Evolutionary conservation across 768 basidiomycete genomes (phyloP), one percentile per base, ranked within the genome.

Genomic region (Mycena indigotica): DNA sequence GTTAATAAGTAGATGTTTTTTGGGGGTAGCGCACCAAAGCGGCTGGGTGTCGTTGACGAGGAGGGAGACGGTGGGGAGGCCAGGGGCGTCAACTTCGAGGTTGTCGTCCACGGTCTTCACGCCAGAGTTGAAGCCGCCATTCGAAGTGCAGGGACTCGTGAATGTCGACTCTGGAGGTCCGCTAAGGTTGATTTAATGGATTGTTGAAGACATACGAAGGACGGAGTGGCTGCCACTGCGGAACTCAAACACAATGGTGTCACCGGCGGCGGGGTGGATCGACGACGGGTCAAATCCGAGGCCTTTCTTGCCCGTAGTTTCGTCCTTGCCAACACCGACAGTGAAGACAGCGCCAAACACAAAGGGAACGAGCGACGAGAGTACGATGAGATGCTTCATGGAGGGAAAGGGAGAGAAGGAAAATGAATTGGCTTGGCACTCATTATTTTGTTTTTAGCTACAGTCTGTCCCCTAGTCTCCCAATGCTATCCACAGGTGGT

Each of bases 401-500:
- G 17, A 35, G 17, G 32, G 32, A 35, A 35, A 35, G 32, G 17
- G 32, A 17, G 41, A 15, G 41, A 68, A 38, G 48, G 69, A 60
- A 35, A 35, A 35, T 35, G 32, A 35, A 8, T 35, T 35, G 32
- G 32, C 32, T n/a, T 8, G 32, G 32, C 32, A 35, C 8, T 35
- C 10, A 35, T 35, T 35, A 8, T 35, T 8, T 44, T 23, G 23
- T 44, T 44, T 38, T n/a, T 38, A 38, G 41, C 41, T 45, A 45
- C 24, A 45, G 8, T 35, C 29, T 55, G 54, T 77, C 73, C 30
- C 73, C 60, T 63, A 82, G 66, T 57, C 75, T 80, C 50, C 87
- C 87, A 15, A 85, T 66, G 49, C 79, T 76, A 61, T 91, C 87
- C 52, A 90, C 77, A 0, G 84, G 74, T 4, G 89, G 89, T 25